phyloP scores from a whole-genome alignment of 768 basidiomycete genomes.

The Russula abietina region DNA sequence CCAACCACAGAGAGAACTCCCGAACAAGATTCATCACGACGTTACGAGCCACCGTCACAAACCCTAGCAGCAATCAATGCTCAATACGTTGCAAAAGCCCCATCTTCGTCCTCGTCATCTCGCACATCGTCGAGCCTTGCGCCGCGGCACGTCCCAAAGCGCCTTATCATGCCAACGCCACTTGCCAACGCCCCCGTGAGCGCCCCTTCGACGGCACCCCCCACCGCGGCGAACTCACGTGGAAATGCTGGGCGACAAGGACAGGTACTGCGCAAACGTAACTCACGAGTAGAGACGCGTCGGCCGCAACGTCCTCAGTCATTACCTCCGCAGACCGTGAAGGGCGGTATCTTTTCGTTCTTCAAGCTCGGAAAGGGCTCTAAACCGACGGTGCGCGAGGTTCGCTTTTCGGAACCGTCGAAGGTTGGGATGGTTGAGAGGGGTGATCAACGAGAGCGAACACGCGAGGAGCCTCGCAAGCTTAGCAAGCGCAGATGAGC shows the following conservation, averaged over 20 bases:
- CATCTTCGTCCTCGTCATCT: slow-evolving; percentile 17
- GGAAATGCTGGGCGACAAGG: slow-evolving; percentile 20
- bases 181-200: slow-evolving; percentile 30
- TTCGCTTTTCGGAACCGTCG: slow-evolving; percentile 11
- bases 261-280: slow-evolving; percentile 29
- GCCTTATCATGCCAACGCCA: slow-evolving; percentile 69
- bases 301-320: slow-evolving; percentile 4
- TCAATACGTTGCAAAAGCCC: background rate
- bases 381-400: slow-evolving; percentile 17
- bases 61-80: slow-evolving; percentile 11
- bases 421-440: background rate
- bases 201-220: background rate
- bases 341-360: slow-evolving; percentile 18
- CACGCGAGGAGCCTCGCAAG: slow-evolving; percentile 6
- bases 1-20: background rate
- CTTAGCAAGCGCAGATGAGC: slow-evolving; percentile 18
- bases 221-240: background rate
- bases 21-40: slow-evolving; percentile 7
- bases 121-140: slow-evolving; percentile 18
- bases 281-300: slow-evolving; percentile 3
- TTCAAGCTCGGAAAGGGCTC: slow-evolving; percentile 23
- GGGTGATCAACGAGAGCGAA: background rate
- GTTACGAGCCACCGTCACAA: slow-evolving; percentile 21
- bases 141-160: slow-evolving; percentile 48
- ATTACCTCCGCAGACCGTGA: slow-evolving; percentile 14